Percentiles rank a stretch among this genome's conserved stretches.
These are phyloP conservation scores for Cucumis sativus DNA, from an alignment of 306 rosid species.

Conservation along the genomic window DNA sequence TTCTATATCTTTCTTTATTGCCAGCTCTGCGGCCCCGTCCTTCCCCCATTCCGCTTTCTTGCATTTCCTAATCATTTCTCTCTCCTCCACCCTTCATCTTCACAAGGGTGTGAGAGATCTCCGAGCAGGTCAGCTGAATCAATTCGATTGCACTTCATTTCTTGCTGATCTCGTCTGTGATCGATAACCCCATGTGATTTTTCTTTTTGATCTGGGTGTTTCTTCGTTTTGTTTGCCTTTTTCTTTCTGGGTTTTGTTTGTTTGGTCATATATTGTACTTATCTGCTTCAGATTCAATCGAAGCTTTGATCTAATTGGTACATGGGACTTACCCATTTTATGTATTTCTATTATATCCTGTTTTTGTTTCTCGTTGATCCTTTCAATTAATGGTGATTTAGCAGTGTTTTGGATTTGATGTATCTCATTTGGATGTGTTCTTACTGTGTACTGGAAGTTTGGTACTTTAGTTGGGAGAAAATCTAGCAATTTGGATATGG, in stretches of 20 bases:
- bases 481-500: neutral
- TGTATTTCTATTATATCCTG: neutral
- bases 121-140: constrained; percentile 39
- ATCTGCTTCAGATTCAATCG: constrained; percentile 5
- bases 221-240: neutral
- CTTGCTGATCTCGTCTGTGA: constrained; percentile 25
- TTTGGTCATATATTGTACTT: neutral
- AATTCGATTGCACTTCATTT: constrained; percentile 8
- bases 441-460: neutral
- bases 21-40: constrained; percentile 74
- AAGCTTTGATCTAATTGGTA: constrained; percentile 26
- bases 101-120: constrained; percentile 33
- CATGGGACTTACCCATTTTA: constrained; percentile 4
- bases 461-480: neutral
- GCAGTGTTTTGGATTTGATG: neutral
- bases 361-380: neutral
- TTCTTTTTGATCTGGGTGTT: neutral
- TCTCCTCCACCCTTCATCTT: constrained; percentile 8
- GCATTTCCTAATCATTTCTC: constrained; percentile 12
- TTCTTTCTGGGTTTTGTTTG: constrained; percentile 22
- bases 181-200: constrained; percentile 2
- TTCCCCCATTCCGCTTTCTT: constrained; percentile 21
- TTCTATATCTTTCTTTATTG: constrained; percentile 40
- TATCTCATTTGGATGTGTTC: neutral
- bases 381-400: neutral